Evolutionary conservation across 2,329 filamentous ascomycete genomes (phyloP), one percentile per base, ranked within the genome.

Genomic region (Amauroascus niger): DNA sequence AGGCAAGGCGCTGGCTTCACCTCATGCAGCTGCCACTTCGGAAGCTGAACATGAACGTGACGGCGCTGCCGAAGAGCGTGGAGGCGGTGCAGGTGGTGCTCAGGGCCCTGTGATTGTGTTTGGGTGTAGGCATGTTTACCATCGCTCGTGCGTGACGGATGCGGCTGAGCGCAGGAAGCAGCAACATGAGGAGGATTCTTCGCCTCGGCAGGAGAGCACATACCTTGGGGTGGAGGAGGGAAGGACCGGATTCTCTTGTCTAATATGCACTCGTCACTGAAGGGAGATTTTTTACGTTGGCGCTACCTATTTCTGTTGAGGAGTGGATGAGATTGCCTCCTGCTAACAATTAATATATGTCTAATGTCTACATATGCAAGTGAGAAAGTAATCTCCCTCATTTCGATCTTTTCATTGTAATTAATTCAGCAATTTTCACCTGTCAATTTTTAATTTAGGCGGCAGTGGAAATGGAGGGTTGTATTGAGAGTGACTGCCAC

Each of bases 71-170:
- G 44, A 39, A 52, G 30, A 18, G 13, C 1, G 22, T 11, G 53
- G 55, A 26, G 56, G 51, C 35, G 58, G 53, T 9, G 51, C 16
- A 7, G 30, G 43, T 16, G 37, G 6, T 35, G 44, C 47, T 4
- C 45, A 39, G 37, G 65, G 65, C 6, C 65, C 73, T 0, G 61
- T 73, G 24, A 65, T 76, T 32, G 67, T 75, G 14, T 76, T 76
- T 60, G 69, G 72, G 8, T 76, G 74, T 61, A 68, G 74, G 51
- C 74, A 76, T 63, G 55, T 75, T 47, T 76, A 74, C 61, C 74
- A 76, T 61, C 70, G 68, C 22, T 65, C 64, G 35, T 76, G 74
- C 62, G 60, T 76, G 51, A 53, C 69, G 18, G 46, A 53, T 9
- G 57, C 55, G 22, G n/a, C 24, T 11, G 53, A 51, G 30, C 39